phyloP scores from a whole-genome alignment of 768 basidiomycete genomes.

The Naganishia vishniacii region DNA sequence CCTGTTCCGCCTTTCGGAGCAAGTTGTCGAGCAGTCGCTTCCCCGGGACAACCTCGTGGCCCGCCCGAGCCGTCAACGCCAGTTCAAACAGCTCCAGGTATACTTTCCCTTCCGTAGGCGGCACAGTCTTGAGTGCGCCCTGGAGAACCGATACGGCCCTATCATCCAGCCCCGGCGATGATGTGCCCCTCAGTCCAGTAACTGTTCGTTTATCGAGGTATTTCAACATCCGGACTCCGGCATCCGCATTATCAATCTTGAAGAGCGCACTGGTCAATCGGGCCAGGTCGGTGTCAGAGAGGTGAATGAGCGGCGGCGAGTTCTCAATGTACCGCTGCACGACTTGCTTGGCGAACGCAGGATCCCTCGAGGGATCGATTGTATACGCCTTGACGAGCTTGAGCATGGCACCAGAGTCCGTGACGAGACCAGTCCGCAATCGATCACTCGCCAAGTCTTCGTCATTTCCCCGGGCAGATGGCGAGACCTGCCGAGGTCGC shows the following conservation, averaged over 20 bases:
- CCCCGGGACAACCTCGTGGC: neutral
- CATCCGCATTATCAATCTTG: neutral
- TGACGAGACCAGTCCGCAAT: neutral
- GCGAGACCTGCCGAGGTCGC: neutral
- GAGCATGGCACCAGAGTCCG: constrained; percentile 1
- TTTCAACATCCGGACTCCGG: constrained; percentile 13
- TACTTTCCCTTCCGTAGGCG: neutral
- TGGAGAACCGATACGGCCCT: neutral
- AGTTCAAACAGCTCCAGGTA: constrained; percentile 7
- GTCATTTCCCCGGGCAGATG: neutral
- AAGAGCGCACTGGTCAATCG: constrained; percentile 10
- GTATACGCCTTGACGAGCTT: constrained; percentile 1
- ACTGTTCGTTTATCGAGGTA: neutral
- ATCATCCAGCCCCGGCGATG: neutral
- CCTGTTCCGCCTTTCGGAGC: neutral
- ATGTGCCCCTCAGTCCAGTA: no score
- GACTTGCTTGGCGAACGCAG: neutral
- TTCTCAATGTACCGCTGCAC: constrained; percentile 8
- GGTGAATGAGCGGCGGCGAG: constrained; percentile 5
- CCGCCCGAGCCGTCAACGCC: neutral
- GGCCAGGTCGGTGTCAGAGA: neutral
- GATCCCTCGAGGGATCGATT: neutral
- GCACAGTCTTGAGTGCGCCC: neutral
- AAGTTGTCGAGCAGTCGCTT: neutral
- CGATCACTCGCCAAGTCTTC: neutral